Evolutionary conservation across 179 eudicot genomes (phyloP), one percentile per base, ranked within the genome.

Genomic region (Beta corolliflora): DNA sequence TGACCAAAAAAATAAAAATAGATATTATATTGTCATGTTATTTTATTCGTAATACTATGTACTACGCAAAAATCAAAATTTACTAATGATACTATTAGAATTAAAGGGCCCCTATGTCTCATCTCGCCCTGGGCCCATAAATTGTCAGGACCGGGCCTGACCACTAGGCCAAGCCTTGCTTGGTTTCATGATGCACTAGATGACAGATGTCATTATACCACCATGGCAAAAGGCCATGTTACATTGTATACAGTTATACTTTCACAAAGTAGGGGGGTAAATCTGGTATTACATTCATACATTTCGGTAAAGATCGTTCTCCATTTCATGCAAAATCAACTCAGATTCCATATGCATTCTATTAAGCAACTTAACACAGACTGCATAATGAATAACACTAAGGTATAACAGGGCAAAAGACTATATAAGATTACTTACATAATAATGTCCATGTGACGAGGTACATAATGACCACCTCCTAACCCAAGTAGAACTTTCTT

Each of bases 401-500:
- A 48, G 18, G 36, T n/a, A 25, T 45, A 12, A 52, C 48, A 21
- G 21, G 9, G 50, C 6, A 46, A 41, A 77, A 1, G 18, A 31
- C 9, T 71, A 9, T 5, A 12, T 7, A 79, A 73, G 23, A 59
- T 7, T 36, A 77, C 93, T 91, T 88, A 94, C 98, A 63, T 77
- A 75, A 94, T 81, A 79, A 94, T 85, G 87, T 94, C 97, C 97
- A 92, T 92, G 82, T 94, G 98, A 29, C 97, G 97, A 76, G 98
- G 98, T 74, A 84, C 98, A 87, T 94, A 94, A 87, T 94, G 98
- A 44, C 98, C 98, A 78, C 98, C 98, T 65, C 98, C 98, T 83
- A 94, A 65, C 29, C 98, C 98, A 52, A 94, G 87, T 66, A 94
- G 91, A 76, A 94, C 92, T 84, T 91, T 92, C 75, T 88, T 91